Percentiles rank a stretch among this genome's conserved stretches.
Conservation (phyloP, 441 rosid species). For the Kokia cookei region DNA sequence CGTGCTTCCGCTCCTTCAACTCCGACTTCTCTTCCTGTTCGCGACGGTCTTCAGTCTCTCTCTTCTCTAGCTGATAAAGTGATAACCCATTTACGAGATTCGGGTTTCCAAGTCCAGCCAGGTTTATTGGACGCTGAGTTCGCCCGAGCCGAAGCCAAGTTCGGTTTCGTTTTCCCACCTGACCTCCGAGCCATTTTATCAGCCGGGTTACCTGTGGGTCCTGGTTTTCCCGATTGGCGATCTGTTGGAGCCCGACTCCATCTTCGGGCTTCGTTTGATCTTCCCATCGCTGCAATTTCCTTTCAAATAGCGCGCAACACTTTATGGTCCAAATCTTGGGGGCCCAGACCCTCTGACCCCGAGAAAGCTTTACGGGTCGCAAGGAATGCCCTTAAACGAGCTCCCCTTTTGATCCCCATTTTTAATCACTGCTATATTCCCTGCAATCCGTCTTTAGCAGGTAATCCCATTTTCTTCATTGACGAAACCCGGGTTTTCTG, state of each 20-base stretch:
- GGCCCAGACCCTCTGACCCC: slow-evolving; percentile 72
- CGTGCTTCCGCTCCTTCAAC: slow-evolving; percentile 81
- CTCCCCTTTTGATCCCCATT: slow-evolving; percentile 91
- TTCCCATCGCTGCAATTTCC: slow-evolving; percentile 86
- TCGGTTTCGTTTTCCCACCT: slow-evolving; percentile 88
- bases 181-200: slow-evolving; percentile 84
- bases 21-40: slow-evolving; percentile 32
- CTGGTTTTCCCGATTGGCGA: slow-evolving; percentile 95
- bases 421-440: slow-evolving; percentile 92
- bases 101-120: slow-evolving; percentile 67
- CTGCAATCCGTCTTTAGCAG: slow-evolving; percentile 75
- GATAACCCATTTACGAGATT: slow-evolving; percentile 57
- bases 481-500: slow-evolving; percentile 88
- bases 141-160: slow-evolving; percentile 86
- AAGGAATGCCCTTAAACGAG: slow-evolving; percentile 73
- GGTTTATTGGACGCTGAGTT: slow-evolving; percentile 83
- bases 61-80: slow-evolving; percentile 76
- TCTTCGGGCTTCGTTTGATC: slow-evolving; percentile 77
- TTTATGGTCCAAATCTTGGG: slow-evolving; percentile 92
- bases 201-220: slow-evolving; percentile 81
- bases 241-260: slow-evolving; percentile 70
- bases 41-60: slow-evolving; percentile 65
- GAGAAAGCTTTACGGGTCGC: slow-evolving; percentile 80
- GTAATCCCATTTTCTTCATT: slow-evolving; percentile 85
- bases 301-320: slow-evolving; percentile 84